phyloP scores from a whole-genome alignment of 495 filamentous ascomycete species.

The Lepidopterella palustris region DNA sequence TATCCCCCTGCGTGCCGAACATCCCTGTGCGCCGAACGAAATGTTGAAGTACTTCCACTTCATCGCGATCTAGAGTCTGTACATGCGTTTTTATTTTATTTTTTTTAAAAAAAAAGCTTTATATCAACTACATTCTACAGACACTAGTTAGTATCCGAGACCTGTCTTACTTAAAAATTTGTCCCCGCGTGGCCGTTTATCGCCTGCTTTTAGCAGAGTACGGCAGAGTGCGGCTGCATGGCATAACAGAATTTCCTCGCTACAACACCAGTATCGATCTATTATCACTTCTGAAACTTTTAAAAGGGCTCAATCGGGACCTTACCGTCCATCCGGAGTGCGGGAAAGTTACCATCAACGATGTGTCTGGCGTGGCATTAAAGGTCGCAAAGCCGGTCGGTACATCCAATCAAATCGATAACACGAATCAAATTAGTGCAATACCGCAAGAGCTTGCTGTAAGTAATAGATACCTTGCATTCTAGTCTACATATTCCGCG shows the following conservation, averaged over 20 bases:
- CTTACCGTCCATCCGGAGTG: background rate
- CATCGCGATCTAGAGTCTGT: background rate
- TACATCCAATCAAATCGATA: background rate
- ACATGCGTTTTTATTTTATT: background rate
- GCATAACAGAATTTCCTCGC: background rate
- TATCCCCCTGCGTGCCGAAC: background rate
- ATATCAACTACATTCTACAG: background rate
- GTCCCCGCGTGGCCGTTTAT: background rate
- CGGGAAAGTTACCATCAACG: background rate
- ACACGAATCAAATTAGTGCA: background rate
- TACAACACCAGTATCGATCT: background rate
- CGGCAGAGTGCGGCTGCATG: background rate
- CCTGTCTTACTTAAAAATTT: background rate
- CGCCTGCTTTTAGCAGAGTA: background rate
- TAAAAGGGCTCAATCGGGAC: background rate
- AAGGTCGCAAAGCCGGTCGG: background rate
- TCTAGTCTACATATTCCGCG: background rate
- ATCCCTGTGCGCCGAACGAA: background rate
- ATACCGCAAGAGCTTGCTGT: background rate
- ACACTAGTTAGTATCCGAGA: background rate
- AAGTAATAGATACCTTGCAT: background rate
- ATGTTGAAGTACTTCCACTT: background rate
- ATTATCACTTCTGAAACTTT: background rate
- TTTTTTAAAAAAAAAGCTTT: background rate
- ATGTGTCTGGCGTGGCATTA: background rate